These are phyloP conservation scores for Leptographium lundbergii DNA, from an alignment of 2,329 filamentous ascomycete species.

Conservation along the genomic window DNA sequence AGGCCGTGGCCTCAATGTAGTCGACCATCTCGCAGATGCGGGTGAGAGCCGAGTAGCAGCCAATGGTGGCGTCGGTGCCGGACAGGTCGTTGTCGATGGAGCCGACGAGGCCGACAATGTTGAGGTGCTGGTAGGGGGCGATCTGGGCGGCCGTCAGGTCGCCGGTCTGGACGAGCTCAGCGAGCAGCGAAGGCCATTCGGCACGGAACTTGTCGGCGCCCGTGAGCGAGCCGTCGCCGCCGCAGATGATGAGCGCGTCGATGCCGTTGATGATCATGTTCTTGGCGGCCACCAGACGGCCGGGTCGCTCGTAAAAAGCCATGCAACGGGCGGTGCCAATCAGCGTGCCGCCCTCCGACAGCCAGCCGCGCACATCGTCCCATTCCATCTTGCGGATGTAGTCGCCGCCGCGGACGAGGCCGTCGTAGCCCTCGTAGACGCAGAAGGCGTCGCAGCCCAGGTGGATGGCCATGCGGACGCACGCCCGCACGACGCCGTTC, in stretches of 20 bases:
- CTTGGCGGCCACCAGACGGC: conserved; percentile 75
- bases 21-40: conserved; percentile 94
- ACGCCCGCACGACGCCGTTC: conserved; percentile 81
- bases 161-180: conserved; percentile 67
- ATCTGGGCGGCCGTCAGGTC: conserved; percentile 61
- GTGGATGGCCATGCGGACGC: conserved; percentile 84
- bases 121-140: conserved; percentile 70
- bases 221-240: conserved; percentile 90
- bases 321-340: conserved; percentile 92
- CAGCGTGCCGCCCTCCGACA: conserved; percentile 86
- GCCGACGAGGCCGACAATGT: conserved; percentile 91
- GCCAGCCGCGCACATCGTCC: conserved; percentile 89
- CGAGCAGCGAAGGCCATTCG: conserved; percentile 81
- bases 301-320: conserved; percentile 79
- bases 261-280: conserved; percentile 91
- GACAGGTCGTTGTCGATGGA: conserved; percentile 98
- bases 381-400: conserved; percentile 81
- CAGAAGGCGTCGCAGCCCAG: conserved; percentile 69
- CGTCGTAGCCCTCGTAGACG: conserved; percentile 91
- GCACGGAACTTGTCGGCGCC: conserved; percentile 86
- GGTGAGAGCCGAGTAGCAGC: conserved; percentile 84
- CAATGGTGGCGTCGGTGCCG: conserved; percentile 93
- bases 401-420: conserved; percentile 76
- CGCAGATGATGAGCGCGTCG: conserved; percentile 91
- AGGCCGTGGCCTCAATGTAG: conserved; percentile 90